A percentile compares a stretch with the other conserved stretches of the same genome.
These are phyloP conservation scores for Lentinula lateritia DNA, from an alignment of 768 basidiomycete species.

Conservation along the genomic window DNA sequence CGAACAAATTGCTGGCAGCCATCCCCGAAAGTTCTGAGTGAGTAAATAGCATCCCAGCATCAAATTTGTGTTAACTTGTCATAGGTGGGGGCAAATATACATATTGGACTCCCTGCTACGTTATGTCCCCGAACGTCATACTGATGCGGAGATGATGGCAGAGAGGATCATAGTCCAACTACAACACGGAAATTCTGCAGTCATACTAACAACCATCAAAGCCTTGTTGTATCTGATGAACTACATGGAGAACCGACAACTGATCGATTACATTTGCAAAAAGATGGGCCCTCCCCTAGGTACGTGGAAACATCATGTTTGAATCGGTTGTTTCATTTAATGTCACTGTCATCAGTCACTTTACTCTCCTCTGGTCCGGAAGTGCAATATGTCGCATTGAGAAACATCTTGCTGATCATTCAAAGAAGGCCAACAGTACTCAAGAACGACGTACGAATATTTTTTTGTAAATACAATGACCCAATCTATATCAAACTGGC, in stretches of 20 bases:
- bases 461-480: conserved; percentile 99
- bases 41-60: conserved; percentile 25
- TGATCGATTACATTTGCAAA: conserved; percentile 88
- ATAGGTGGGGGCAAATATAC: conserved; percentile 98
- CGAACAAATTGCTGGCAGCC: conserved; percentile 86
- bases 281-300: conserved; percentile 99
- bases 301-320: conserved; percentile 22
- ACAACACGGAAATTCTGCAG: conserved; percentile 98
- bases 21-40: conserved; percentile 97
- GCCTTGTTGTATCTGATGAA: conserved; percentile 96
- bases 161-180: conserved; percentile 91
- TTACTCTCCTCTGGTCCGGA: conserved; percentile 95
- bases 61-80: background rate
- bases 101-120: conserved; percentile 92
- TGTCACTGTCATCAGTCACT: conserved; percentile 55
- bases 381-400: conserved; percentile 95
- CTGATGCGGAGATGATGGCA: conserved; percentile 92
- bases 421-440: conserved; percentile 89
- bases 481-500: conserved; percentile 98
- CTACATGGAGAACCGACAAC: conserved; percentile 87
- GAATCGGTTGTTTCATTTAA: background rate
- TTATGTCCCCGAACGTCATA: conserved; percentile 83
- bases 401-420: conserved; percentile 96
- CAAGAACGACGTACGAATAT: conserved; percentile 96
- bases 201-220: conserved; percentile 98